Conservation (phyloP, 2,329 filamentous ascomycete genomes). For the Fusarium sp. region DNA sequence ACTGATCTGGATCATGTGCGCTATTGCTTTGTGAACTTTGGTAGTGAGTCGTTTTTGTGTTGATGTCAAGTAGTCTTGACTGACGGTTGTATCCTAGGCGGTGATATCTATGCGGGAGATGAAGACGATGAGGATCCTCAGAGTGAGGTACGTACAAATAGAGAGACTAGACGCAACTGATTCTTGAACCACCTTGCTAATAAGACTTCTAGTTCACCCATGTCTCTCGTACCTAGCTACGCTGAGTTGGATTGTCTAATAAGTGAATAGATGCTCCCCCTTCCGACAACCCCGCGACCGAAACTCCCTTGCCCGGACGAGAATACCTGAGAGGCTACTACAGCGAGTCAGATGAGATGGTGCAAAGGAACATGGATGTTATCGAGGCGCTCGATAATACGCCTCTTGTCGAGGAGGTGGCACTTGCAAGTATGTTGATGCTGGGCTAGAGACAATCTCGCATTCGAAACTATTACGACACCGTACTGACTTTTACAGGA, state of each 20-base stretch:
- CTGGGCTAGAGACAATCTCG: not conserved
- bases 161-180: not conserved
- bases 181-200: not conserved
- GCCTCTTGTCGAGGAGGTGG: not conserved
- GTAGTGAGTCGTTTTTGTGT: not conserved
- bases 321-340: not conserved
- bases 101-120: not conserved
- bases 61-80: not conserved
- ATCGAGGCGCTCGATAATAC: conserved; percentile 4
- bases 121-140: not conserved
- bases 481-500: not conserved
- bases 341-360: not conserved
- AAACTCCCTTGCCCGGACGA: not conserved
- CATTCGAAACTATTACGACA: not conserved
- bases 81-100: not conserved
- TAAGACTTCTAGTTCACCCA: not conserved
- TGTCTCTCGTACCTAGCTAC: not conserved
- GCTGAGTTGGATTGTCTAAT: not conserved
- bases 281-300: not conserved
- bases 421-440: conserved; percentile 6
- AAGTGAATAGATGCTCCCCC: not conserved
- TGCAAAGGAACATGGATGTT: not conserved
- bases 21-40: conserved; percentile 15
- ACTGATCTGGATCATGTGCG: not conserved
- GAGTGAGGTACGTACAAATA: not conserved